These are phyloP conservation scores for Pseudozyma tsukubaensis DNA, from an alignment of 1,284 basidiomycete species.

Conservation along the genomic window DNA sequence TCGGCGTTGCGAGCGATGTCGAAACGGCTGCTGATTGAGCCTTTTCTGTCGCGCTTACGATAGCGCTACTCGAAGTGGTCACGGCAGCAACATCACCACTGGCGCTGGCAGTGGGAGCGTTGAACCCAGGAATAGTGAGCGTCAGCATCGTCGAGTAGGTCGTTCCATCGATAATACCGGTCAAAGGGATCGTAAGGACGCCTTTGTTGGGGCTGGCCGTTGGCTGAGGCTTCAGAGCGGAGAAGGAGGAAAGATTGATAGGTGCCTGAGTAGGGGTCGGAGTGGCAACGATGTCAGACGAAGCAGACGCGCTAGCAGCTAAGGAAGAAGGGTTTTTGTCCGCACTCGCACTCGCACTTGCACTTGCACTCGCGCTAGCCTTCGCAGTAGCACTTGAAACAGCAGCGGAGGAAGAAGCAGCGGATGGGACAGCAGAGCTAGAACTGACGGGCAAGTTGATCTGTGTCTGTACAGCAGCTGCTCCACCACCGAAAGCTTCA, in stretches of 20 bases:
- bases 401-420: constrained; percentile 6
- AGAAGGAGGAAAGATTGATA: constrained; percentile 33
- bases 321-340: constrained; percentile 7
- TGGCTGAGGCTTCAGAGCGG: constrained; percentile 18
- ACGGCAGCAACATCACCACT: neutral
- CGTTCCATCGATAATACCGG: constrained; percentile 32
- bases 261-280: constrained; percentile 7
- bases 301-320: neutral
- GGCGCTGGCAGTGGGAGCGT: neutral
- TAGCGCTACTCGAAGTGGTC: neutral
- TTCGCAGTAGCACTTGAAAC: constrained; percentile 8
- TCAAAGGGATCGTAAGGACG: constrained; percentile 32
- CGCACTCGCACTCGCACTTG: constrained; percentile 3
- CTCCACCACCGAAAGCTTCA: constrained; percentile 31
- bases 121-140: constrained; percentile 21
- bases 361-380: constrained; percentile 7
- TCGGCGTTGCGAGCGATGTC: neutral
- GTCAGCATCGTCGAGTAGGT: constrained; percentile 44
- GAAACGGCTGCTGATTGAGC: constrained; percentile 6
- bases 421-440: neutral
- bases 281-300: constrained; percentile 1
- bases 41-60: constrained; percentile 14
- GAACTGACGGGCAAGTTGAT: constrained; percentile 3
- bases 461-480: constrained; percentile 9
- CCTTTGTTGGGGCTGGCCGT: neutral